These are phyloP conservation scores for Amauroascus verrucosus DNA, from an alignment of 2,329 filamentous ascomycete species.

Conservation along the genomic window DNA sequence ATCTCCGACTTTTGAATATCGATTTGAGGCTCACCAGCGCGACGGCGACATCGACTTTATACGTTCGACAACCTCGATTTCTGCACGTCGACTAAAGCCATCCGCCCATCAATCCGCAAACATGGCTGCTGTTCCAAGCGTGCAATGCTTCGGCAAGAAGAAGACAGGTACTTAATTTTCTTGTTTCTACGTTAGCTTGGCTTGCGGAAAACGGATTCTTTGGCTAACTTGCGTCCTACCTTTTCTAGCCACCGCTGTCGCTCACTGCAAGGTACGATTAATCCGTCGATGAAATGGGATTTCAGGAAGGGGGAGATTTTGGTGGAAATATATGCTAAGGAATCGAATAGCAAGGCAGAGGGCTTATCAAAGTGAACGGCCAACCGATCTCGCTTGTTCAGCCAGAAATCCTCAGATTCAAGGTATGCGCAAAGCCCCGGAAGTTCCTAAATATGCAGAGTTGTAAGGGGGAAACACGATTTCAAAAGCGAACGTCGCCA, in stretches of 20 bases:
- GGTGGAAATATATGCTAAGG: slow-evolving; percentile 18
- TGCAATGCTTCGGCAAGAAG: slow-evolving; percentile 99
- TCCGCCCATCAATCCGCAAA: slow-evolving; percentile 21
- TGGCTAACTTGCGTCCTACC: slow-evolving; percentile 25
- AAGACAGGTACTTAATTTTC: slow-evolving; percentile 51
- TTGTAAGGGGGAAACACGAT: slow-evolving; percentile 4
- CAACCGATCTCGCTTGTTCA: slow-evolving; percentile 87
- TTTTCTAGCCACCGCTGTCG: slow-evolving; percentile 64
- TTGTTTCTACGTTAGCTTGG: slow-evolving; percentile 2
- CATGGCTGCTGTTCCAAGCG: slow-evolving; percentile 70
- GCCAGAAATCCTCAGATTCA: slow-evolving; percentile 95
- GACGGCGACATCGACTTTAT: slow-evolving; percentile 29
- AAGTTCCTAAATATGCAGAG: not conserved
- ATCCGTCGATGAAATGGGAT: not conserved
- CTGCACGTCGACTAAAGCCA: slow-evolving; percentile 31
- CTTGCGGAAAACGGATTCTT: slow-evolving; percentile 15
- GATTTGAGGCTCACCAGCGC: slow-evolving; percentile 22
- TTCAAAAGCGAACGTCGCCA: not conserved
- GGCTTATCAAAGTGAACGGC: slow-evolving; percentile 98
- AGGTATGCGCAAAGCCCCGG: slow-evolving; percentile 46
- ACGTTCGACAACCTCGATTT: slow-evolving; percentile 22
- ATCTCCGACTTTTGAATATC: slow-evolving; percentile 21
- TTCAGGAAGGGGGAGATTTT: not conserved
- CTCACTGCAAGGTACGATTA: slow-evolving; percentile 73
- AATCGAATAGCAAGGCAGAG: slow-evolving; percentile 56